Percentiles rank a stretch among this genome's conserved stretches.
Conservation (phyloP, 1,139 yeast species). For the Yamadazyma siamensis region DNA sequence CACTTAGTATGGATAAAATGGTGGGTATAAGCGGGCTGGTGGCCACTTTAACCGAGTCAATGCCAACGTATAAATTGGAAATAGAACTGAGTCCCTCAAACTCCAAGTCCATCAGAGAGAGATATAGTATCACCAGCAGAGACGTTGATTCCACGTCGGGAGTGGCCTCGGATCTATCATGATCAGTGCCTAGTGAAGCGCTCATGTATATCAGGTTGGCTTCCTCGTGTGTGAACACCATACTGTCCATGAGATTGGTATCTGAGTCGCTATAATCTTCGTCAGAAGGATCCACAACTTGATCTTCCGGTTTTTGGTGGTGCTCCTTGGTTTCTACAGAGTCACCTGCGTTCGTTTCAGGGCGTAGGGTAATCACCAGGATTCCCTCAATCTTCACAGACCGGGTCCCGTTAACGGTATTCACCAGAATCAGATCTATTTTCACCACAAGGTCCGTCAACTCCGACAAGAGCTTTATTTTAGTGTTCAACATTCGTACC, state of each 20-base stretch:
- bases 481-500: slow-evolving; percentile 42
- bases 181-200: slow-evolving; percentile 51
- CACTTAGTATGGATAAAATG: slow-evolving; percentile 25
- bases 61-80: slow-evolving; percentile 43
- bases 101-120: slow-evolving; percentile 36
- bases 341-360: slow-evolving; percentile 33
- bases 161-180: slow-evolving; percentile 8
- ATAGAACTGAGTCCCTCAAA: slow-evolving; percentile 53
- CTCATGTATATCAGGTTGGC: slow-evolving; percentile 81
- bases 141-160: slow-evolving; percentile 2
- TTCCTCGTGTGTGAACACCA: slow-evolving; percentile 65
- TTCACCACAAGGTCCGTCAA: slow-evolving; percentile 41
- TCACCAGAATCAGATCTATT: slow-evolving; percentile 37
- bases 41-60: slow-evolving; percentile 47
- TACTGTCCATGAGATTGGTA: slow-evolving; percentile 49
- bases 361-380: slow-evolving; percentile 32
- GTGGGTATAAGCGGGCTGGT: slow-evolving; percentile 36
- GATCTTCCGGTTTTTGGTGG: too few species aligned
- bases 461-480: slow-evolving; percentile 50
- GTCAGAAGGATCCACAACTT: too few species aligned
- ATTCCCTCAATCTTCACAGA: slow-evolving; percentile 38
- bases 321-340: slow-evolving; percentile 5
- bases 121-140: slow-evolving; percentile 19
- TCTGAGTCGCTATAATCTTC: slow-evolving; percentile 23
- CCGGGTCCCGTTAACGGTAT: slow-evolving; percentile 48